A percentile compares a stretch with the other conserved stretches of the same genome.
Evolutionary conservation across 495 filamentous ascomycete genomes (phyloP).

Genomic region (Penicillium subrubescens): DNA sequence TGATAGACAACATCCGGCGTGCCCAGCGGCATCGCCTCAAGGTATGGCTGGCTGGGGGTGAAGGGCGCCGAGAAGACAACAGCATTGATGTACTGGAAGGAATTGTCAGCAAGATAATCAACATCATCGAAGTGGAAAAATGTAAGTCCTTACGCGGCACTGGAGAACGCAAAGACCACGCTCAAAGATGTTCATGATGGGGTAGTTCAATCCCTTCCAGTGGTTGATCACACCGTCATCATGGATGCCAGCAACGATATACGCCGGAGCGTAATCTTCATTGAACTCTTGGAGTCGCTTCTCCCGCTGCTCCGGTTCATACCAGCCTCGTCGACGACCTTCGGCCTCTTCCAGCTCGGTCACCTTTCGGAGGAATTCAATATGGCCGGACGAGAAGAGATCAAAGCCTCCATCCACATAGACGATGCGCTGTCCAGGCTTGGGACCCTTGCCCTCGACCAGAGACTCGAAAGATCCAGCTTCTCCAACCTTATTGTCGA

Average conservation of each 20-base stretch:
- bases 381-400: conserved; percentile 94
- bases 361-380: conserved; percentile 85
- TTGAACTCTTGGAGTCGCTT: conserved; percentile 62
- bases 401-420: conserved; percentile 98
- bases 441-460: conserved; percentile 65
- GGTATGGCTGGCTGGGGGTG: conserved; percentile 72
- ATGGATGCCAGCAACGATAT: conserved; percentile 88
- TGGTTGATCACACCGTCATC: conserved; percentile 91
- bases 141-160: conserved; percentile 66
- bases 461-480: conserved; percentile 61
- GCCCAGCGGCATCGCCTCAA: conserved; percentile 73
- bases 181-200: conserved; percentile 99
- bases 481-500: conserved; percentile 51
- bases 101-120: conserved; percentile 22
- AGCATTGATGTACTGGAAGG: conserved; percentile 74
- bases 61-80: conserved; percentile 90
- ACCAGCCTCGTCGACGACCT: conserved; percentile 71
- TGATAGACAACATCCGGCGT: conserved; percentile 86
- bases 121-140: not conserved
- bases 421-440: conserved; percentile 78
- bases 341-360: conserved; percentile 67
- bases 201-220: conserved; percentile 97
- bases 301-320: conserved; percentile 59
- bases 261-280: conserved; percentile 76
- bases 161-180: conserved; percentile 93